Evolutionary conservation across 2,329 filamentous ascomycete species (phyloP).

Genomic region (Ramularia endophylla): DNA sequence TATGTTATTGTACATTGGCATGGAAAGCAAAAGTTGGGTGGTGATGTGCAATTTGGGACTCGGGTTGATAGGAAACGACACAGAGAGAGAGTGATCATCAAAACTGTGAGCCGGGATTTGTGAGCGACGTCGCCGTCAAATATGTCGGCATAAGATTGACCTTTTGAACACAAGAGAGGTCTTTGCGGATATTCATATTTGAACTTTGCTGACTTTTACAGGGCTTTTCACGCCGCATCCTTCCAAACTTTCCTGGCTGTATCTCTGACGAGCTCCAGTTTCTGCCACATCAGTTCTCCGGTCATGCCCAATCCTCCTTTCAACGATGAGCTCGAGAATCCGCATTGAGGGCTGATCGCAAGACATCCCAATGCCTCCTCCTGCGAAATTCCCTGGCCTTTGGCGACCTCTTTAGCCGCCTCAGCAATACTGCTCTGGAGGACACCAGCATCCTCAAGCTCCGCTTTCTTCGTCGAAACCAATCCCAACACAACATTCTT

Average conservation of each 20-base stretch:
- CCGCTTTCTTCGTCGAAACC: constrained; percentile 28
- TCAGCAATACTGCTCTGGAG: constrained; percentile 21
- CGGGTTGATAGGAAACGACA: no score
- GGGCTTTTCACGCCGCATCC: neutral
- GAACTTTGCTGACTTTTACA: neutral
- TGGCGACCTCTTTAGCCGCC: constrained; percentile 25
- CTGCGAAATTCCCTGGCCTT: constrained; percentile 21
- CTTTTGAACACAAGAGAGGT: no score
- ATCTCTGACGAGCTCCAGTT: constrained; percentile 24
- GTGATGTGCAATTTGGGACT: no score
- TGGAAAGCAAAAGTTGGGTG: no score
- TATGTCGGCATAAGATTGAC: no score
- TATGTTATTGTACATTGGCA: no score
- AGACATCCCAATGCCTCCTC: constrained; percentile 25
- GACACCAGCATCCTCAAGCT: constrained; percentile 22
- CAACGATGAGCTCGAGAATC: constrained; percentile 26
- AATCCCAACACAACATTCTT: constrained; percentile 31
- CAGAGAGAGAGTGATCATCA: no score
- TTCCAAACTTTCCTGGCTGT: constrained; percentile 23
- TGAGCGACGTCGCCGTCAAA: no score
- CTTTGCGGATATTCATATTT: no score
- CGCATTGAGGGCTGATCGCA: constrained; percentile 29
- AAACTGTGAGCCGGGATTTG: no score
- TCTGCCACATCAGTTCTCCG: constrained; percentile 28
- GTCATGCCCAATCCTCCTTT: constrained; percentile 27